A percentile compares a stretch with the other conserved stretches of the same genome.
These are phyloP conservation scores for Nematocida sp. DNA, from an alignment of 371 early-diverging fungal species.

Conservation along the genomic window DNA sequence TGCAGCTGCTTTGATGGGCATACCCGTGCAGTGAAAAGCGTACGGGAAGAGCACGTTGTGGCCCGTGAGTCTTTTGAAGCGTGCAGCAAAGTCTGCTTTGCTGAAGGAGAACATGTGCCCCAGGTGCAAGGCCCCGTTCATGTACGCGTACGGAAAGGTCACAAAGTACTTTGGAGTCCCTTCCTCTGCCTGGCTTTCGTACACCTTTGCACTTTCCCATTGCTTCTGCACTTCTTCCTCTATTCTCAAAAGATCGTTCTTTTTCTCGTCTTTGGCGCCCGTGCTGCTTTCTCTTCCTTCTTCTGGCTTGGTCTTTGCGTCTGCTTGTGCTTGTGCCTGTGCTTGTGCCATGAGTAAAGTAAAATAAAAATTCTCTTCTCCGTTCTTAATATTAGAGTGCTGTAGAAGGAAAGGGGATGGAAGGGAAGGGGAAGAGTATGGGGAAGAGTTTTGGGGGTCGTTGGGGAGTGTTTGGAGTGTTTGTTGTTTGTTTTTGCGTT, in stretches of 20 bases:
- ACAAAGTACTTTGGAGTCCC: constrained; percentile 74
- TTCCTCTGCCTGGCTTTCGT: constrained; percentile 2
- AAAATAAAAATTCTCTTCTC: too few relatives aligned
- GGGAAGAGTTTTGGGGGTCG: too few relatives aligned
- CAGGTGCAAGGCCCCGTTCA: constrained; percentile 95
- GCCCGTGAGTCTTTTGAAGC: constrained; percentile 85
- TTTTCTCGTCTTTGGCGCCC: constrained; percentile 17
- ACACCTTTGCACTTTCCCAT: constrained; percentile 12
- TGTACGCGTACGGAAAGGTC: constrained; percentile 96
- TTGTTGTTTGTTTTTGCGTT: too few relatives aligned
- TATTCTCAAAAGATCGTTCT: constrained; percentile 39
- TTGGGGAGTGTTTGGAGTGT: too few relatives aligned
- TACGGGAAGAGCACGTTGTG: constrained; percentile 89
- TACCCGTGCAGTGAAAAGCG: constrained; percentile 98
- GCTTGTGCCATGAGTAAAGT: background rate
- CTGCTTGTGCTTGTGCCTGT: background rate
- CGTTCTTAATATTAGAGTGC: too few relatives aligned
- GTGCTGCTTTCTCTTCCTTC: too few relatives aligned
- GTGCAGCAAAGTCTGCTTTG: constrained; percentile 87
- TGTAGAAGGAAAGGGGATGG: too few relatives aligned
- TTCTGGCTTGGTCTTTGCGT: background rate
- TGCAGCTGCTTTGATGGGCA: constrained; percentile 98
- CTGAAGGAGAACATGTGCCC: constrained; percentile 94
- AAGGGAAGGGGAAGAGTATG: too few relatives aligned
- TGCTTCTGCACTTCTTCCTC: constrained; percentile 3